Conservation (phyloP, 192 early-diverging fungal species). For the Coemansia sp. region DNA sequence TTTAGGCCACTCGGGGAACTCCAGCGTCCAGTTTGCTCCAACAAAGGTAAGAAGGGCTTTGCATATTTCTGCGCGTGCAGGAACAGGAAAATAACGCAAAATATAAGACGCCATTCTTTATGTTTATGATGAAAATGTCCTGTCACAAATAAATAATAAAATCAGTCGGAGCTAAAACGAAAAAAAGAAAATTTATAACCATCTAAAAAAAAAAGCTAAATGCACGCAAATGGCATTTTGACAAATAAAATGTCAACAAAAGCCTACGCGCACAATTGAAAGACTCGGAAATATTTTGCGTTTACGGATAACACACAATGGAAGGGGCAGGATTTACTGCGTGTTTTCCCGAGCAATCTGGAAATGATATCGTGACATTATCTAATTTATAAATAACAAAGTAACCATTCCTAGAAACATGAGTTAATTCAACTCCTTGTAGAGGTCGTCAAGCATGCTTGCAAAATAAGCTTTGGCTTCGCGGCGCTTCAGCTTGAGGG, state of each 20-base stretch:
- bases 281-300: too few species aligned
- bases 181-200: not conserved
- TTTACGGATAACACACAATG: too few species aligned
- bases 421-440: conserved; percentile 34
- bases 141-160: too few species aligned
- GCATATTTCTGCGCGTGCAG: conserved; percentile 23
- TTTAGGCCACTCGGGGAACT: conserved; percentile 27
- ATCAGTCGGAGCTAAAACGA: not conserved
- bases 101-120: conserved; percentile 1
- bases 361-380: too few species aligned
- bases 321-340: too few species aligned
- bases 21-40: conserved; percentile 36
- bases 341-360: too few species aligned
- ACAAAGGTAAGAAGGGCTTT: conserved; percentile 39
- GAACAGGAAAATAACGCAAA: conserved; percentile 29
- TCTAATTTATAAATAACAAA: not conserved
- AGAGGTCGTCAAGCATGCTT: conserved; percentile 55
- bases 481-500: conserved; percentile 62
- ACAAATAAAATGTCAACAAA: too few species aligned
- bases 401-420: not conserved
- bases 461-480: conserved; percentile 48
- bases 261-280: too few species aligned
- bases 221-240: too few species aligned
- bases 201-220: too few species aligned
- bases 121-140: too few species aligned